Conservation (phyloP, 2,329 filamentous ascomycete species). For the Fusarium nematophilum region DNA sequence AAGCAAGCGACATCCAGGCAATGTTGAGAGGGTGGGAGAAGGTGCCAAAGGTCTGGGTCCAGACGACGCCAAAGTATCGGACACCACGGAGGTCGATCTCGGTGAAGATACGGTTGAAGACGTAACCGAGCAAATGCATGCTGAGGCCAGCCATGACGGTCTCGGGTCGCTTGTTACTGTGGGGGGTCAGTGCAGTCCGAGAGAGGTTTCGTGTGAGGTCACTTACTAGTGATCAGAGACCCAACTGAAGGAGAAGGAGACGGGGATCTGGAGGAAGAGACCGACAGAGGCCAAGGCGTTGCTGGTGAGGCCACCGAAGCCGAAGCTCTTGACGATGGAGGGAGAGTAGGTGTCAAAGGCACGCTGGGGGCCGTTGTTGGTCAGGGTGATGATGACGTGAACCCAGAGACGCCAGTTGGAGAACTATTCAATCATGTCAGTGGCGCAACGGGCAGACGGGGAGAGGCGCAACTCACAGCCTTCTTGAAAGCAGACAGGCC, state of each 20-base stretch:
- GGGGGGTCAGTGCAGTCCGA: not conserved
- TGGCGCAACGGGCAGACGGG: not conserved
- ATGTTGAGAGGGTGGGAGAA: conserved; percentile 69
- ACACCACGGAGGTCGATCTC: conserved; percentile 55
- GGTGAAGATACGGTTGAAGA: conserved; percentile 66
- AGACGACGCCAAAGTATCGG: conserved; percentile 65
- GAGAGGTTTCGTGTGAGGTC: too few relatives aligned
- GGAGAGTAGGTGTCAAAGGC: conserved; percentile 65
- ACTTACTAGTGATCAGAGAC: conserved; percentile 64
- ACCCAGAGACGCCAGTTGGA: conserved; percentile 63
- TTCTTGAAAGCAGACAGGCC: conserved; percentile 57
- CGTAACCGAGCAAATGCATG: conserved; percentile 61
- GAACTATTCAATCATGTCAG: conserved; percentile 48
- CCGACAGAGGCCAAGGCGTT: conserved; percentile 68
- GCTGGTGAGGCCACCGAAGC: conserved; percentile 58
- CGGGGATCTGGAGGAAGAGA: conserved; percentile 63
- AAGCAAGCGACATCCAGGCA: conserved; percentile 68
- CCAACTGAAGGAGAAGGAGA: conserved; percentile 63
- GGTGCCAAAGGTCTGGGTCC: conserved; percentile 66
- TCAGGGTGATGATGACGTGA: conserved; percentile 62
- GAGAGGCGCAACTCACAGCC: conserved; percentile 44
- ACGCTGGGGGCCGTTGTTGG: conserved; percentile 60
- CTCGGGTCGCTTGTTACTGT: conserved; percentile 60
- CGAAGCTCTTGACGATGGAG: conserved; percentile 64
- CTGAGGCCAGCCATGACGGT: conserved; percentile 62